A percentile compares a stretch with the other conserved stretches of the same genome.
Conservation (phyloP, 192 early-diverging fungal species). For the Rhizoclosmatium globosum region DNA sequence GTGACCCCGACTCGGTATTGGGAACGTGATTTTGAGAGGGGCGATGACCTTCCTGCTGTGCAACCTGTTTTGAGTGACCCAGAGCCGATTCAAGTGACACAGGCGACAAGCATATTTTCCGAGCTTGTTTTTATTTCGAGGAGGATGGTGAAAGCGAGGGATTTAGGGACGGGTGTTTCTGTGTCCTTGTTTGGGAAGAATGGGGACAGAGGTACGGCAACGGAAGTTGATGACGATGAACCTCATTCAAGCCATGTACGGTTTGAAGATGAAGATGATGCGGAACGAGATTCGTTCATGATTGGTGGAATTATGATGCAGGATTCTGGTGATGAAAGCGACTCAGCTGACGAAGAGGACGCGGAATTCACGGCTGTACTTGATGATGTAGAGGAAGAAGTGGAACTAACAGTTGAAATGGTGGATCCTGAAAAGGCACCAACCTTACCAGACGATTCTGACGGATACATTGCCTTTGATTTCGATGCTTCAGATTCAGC, state of each 20-base stretch:
- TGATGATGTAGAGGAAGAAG: background rate
- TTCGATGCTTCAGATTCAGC: background rate
- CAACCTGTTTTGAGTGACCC: background rate
- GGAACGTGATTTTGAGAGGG: background rate
- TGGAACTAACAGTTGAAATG: background rate
- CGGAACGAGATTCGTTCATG: background rate
- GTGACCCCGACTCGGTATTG: background rate
- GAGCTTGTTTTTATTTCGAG: constrained; percentile 10
- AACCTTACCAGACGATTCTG: background rate
- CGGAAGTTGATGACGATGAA: too few species aligned
- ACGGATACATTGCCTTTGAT: background rate
- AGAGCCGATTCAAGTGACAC: background rate
- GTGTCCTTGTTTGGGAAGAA: constrained; percentile 8
- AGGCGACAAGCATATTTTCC: background rate
- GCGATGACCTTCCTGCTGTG: background rate
- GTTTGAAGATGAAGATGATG: background rate
- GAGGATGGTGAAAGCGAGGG: background rate
- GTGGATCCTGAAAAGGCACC: background rate
- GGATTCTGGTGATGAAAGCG: background rate
- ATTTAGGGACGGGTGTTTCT: background rate
- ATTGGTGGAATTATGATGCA: constrained; percentile 8
- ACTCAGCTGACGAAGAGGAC: background rate
- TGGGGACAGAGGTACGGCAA: background rate
- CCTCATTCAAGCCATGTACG: too few species aligned
- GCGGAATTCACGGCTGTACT: background rate